Conservation (phyloP, 1,284 basidiomycete species). For the Agroathelia rolfsii region DNA sequence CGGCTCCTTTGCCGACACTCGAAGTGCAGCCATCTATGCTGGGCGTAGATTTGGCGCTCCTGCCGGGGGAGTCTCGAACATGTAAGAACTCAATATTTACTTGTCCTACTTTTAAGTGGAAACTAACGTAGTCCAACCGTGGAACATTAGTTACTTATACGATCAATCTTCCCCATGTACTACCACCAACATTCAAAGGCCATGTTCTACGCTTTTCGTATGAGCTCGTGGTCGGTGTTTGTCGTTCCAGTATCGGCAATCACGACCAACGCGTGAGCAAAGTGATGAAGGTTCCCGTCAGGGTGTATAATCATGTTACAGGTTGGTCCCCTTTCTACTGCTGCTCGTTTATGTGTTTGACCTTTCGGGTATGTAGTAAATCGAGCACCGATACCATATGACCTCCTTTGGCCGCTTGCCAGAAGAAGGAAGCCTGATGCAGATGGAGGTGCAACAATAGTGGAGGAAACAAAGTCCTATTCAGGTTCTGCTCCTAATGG, state of each 20-base stretch:
- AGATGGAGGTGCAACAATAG: conserved; percentile 9
- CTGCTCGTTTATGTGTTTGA: not conserved
- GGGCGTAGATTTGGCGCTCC: conserved; percentile 69
- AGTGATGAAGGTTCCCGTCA: conserved; percentile 82
- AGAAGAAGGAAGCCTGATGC: conserved; percentile 21
- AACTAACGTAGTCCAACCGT: conserved; percentile 5
- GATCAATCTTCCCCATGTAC: conserved; percentile 60
- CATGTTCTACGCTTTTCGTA: conserved; percentile 81
- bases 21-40: conserved; percentile 78
- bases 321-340: conserved; percentile 35
- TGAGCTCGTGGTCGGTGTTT: conserved; percentile 79
- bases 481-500: too few species aligned
- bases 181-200: conserved; percentile 88
- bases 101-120: conserved; percentile 3
- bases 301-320: conserved; percentile 77
- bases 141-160: conserved; percentile 61
- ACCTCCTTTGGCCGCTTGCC: conserved; percentile 60
- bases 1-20: conserved; percentile 68
- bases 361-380: conserved; percentile 32
- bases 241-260: conserved; percentile 45
- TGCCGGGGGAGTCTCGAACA: conserved; percentile 71
- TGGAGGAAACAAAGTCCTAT: conserved; percentile 11
- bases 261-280: conserved; percentile 63
- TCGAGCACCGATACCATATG: conserved; percentile 44
- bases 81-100: conserved; percentile 42